Evolutionary conservation across 208 protist species (phyloP).

Genomic region (Trypanosoma melophagium): DNA sequence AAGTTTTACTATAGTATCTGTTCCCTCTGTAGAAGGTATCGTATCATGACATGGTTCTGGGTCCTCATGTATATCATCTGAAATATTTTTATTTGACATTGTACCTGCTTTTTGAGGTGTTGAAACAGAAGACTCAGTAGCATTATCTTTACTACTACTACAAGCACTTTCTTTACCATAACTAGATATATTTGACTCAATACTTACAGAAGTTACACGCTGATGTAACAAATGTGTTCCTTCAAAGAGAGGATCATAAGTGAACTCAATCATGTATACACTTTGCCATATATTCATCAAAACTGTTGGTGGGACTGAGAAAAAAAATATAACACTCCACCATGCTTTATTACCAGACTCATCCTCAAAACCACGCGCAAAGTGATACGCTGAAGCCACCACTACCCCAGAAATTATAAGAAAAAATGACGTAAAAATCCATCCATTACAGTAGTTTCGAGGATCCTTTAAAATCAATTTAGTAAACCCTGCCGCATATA

Average conservation of each 20-base stretch:
- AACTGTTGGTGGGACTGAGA: conserved; percentile 67
- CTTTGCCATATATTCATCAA: conserved; percentile 84
- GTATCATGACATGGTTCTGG: too few relatives aligned
- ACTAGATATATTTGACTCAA: background rate
- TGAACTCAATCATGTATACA: conserved; percentile 86
- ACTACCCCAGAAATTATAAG: conserved; percentile 68
- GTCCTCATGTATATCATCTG: background rate
- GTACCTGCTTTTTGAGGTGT: background rate
- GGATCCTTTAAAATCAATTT: conserved; percentile 77
- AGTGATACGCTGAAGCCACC: conserved; percentile 49
- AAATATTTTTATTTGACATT: background rate
- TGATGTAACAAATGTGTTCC: background rate
- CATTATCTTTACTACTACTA: background rate
- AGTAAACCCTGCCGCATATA: conserved; percentile 71
- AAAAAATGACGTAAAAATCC: conserved; percentile 55
- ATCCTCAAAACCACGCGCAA: conserved; percentile 31
- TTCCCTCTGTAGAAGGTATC: conserved; percentile 27
- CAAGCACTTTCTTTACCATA: background rate
- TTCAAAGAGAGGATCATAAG: conserved; percentile 50
- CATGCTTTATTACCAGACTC: conserved; percentile 39
- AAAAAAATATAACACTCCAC: conserved; percentile 82
- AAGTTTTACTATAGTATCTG: conserved; percentile 79
- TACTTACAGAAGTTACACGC: background rate
- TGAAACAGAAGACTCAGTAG: background rate
- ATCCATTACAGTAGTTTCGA: conserved; percentile 61